Base-by-base conservation (phyloP, 164 flowering plant genomes). In the Piper betle region DNA sequence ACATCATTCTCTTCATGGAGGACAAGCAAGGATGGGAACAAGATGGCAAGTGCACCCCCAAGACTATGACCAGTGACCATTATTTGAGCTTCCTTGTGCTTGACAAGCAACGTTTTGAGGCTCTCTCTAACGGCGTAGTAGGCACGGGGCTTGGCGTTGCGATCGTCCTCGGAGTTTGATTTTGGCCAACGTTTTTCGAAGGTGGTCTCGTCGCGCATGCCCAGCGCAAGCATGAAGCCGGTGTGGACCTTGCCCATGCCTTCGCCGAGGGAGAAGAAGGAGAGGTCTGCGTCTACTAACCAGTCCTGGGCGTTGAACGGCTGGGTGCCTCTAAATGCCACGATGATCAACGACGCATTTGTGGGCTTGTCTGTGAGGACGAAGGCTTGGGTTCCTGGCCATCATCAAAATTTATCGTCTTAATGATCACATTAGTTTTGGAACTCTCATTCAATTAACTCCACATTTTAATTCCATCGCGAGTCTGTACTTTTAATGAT, bases 181-280 rank as follows among this genome's bases (percentile, higher is more conserved):
- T 73, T 72, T 0, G 87, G 91, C 91, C 88, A 85, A 5, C 82
- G 80, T 37, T 66, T 67, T 4, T 53, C 4, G 39, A n/a, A 59
- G 53, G 62, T 67, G 18, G 52, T 39, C 56, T 59, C 71, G 37
- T 70, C 74, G 37, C 76, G 81, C 38, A 87, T 58, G 5, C 91
- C 96, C 17, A 87, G 62, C 15, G 89, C 91, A 70, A 81, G 80
- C 86, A 85, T 80, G 66, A 85, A 88, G 1, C 96, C 88, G 0
- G 73, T 60, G 58, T 85, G 91, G 41, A 77, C 74, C 18, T 65
- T 77, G 39, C 96, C 91, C 52, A 82, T 53, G 16, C n/a, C n/a
- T 15, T 70, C 71, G 0, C 72, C 74, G 58, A 79, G 57, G n/a
- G 65, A 68, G 12, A 77, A 67, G 80, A 83, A 84, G 0, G 91